phyloP scores from a whole-genome alignment of 305 asterid species.

The Nicotiana rustica region DNA sequence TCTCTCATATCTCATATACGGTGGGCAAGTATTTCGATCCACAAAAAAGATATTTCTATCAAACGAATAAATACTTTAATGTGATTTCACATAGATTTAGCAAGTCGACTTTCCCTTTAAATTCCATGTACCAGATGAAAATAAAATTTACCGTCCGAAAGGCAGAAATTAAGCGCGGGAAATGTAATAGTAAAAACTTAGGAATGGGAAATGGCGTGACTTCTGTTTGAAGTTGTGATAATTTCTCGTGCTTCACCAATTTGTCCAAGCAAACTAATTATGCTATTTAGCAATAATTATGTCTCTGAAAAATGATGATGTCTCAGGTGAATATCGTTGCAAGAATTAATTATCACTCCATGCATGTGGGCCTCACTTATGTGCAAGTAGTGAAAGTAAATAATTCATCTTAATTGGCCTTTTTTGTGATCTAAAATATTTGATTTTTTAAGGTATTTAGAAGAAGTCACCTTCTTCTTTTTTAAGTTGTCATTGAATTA shows the following conservation, averaged over 20 bases:
- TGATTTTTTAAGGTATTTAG: too few species aligned
- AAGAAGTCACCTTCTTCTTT: too few species aligned
- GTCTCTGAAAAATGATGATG: background rate
- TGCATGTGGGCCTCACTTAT: background rate
- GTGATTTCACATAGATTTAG: too few species aligned
- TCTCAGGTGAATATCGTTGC: background rate
- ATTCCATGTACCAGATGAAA: background rate
- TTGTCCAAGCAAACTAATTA: background rate
- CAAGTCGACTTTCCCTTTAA: too few species aligned
- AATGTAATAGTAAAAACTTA: background rate
- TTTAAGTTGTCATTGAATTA: too few species aligned
- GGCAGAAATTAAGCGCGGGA: background rate
- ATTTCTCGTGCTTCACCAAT: background rate
- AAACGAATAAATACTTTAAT: too few species aligned
- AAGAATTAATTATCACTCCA: background rate
- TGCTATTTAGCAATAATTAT: background rate
- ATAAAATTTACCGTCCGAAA: background rate
- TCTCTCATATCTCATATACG: too few species aligned
- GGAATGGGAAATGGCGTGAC: constrained; percentile 7
- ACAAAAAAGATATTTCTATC: too few species aligned
- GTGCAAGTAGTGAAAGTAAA: background rate
- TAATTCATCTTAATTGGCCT: background rate
- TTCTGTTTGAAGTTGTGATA: background rate
- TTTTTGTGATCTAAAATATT: too few species aligned
- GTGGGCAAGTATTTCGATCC: too few species aligned